A percentile compares a stretch with the other conserved stretches of the same genome.
These are phyloP conservation scores for Podila epicladia DNA, from an alignment of 192 early-diverging fungal species.

Conservation along the genomic window DNA sequence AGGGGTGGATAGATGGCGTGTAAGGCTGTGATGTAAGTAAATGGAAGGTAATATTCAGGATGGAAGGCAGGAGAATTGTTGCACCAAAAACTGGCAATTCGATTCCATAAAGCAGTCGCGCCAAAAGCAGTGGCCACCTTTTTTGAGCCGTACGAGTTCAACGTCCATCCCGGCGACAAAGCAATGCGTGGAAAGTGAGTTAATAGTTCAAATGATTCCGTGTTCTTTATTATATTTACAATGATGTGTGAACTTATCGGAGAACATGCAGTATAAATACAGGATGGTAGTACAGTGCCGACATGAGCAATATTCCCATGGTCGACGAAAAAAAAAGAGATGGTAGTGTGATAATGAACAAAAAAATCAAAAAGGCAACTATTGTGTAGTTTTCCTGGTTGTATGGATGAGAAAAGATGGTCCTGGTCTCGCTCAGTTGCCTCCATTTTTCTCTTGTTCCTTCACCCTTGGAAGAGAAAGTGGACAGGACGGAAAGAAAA, in stretches of 20 bases:
- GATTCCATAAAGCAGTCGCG: no score
- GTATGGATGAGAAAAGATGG: conserved; percentile 4
- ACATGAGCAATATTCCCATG: not conserved
- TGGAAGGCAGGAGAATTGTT: not conserved
- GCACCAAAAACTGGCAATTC: no score
- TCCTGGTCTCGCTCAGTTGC: not conserved
- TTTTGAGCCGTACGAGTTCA: no score
- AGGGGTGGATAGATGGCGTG: not conserved
- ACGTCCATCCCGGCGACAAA: no score
- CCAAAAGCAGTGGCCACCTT: no score
- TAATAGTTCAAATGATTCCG: not conserved
- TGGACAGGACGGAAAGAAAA: not conserved
- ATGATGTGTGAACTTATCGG: conserved; percentile 11
- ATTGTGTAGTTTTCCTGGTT: not conserved
- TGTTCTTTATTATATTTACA: not conserved
- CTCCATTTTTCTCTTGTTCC: no score
- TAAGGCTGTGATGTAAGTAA: not conserved
- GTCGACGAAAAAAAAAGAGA: not conserved
- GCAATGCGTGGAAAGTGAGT: no score
- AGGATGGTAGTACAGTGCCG: conserved; percentile 2
- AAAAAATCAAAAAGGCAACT: not conserved
- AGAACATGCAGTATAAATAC: conserved; percentile 6
- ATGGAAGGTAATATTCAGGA: not conserved
- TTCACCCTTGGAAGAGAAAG: not conserved
- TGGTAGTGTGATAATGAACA: not conserved